A percentile compares a stretch with the other conserved stretches of the same genome.
phyloP scores from a whole-genome alignment of 768 basidiomycete genomes.

The Tricholomella constricta region DNA sequence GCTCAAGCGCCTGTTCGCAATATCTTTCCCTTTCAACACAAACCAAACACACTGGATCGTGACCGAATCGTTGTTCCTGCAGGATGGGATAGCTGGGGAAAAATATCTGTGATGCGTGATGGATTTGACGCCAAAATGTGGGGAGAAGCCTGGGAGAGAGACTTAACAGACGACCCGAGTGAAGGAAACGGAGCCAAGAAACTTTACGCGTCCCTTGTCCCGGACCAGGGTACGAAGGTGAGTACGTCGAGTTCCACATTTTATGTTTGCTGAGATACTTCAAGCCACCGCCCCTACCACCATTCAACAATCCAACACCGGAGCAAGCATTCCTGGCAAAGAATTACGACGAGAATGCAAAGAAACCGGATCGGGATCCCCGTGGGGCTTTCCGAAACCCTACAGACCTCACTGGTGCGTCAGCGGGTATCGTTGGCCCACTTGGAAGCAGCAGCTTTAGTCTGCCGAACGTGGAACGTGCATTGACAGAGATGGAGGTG shows the following conservation, averaged over 20 bases:
- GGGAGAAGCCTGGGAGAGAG: conserved; percentile 80
- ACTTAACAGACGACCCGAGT: conserved; percentile 50
- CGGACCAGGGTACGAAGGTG: conserved; percentile 76
- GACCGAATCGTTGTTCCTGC: conserved; percentile 91
- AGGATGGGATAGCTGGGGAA: conserved; percentile 99
- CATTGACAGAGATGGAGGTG: conserved; percentile 86
- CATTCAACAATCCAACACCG: conserved; percentile 78
- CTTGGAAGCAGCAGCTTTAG: conserved; percentile 85
- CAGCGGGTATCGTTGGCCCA: conserved; percentile 88
- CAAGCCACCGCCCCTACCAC: conserved; percentile 67
- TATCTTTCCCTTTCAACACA: conserved; percentile 83
- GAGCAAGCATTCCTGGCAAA: conserved; percentile 91
- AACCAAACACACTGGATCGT: conserved; percentile 91
- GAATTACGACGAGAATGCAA: conserved; percentile 90
- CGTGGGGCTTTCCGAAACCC: conserved; percentile 85
- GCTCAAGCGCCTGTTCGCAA: conserved; percentile 70
- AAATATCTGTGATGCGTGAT: conserved; percentile 87
- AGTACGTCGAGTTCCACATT: conserved; percentile 19
- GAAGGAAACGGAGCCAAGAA: conserved; percentile 65
- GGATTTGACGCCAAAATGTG: conserved; percentile 84
- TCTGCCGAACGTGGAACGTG: conserved; percentile 86
- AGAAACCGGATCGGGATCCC: conserved; percentile 89
- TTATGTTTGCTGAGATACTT: not conserved
- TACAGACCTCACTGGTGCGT: conserved; percentile 53
- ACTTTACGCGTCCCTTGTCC: conserved; percentile 71